Evolutionary conservation across 2,329 filamentous ascomycete genomes (phyloP).

Genomic region (Orbilia quercus): DNA sequence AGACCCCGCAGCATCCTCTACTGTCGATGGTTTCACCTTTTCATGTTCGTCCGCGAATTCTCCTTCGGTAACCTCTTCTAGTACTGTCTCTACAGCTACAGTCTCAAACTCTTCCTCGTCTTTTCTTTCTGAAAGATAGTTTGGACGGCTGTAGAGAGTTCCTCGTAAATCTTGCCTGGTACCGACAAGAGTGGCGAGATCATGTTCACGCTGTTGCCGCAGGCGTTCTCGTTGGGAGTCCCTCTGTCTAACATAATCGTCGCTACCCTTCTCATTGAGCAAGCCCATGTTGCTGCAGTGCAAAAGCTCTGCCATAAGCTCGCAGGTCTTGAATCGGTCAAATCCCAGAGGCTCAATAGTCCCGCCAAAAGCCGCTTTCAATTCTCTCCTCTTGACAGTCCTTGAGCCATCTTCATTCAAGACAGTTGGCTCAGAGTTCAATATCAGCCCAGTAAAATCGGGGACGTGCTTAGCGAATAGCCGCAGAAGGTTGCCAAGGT

Average conservation of each 20-base stretch:
- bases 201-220: constrained; percentile 75
- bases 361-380: constrained; percentile 88
- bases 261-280: constrained; percentile 88
- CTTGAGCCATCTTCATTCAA: constrained; percentile 68
- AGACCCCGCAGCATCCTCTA: constrained; percentile 50
- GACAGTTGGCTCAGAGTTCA: constrained; percentile 74
- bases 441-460: constrained; percentile 90
- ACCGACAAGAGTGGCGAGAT: constrained; percentile 54
- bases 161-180: constrained; percentile 44
- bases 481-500: constrained; percentile 87
- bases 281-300: constrained; percentile 99
- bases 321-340: constrained; percentile 98
- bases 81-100: constrained; percentile 76
- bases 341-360: constrained; percentile 95
- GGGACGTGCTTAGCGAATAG: constrained; percentile 91
- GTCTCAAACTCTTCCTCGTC: constrained; percentile 96
- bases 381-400: constrained; percentile 76
- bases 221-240: constrained; percentile 84
- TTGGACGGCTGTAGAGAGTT: constrained; percentile 37
- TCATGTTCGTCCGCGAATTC: constrained; percentile 62
- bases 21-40: constrained; percentile 52
- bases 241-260: constrained; percentile 82
- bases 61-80: constrained; percentile 75
- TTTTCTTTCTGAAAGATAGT: constrained; percentile 42
- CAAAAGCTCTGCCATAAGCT: constrained; percentile 95